phyloP scores from a whole-genome alignment of 805 yeast genomes.

The Spathaspora sp. region DNA sequence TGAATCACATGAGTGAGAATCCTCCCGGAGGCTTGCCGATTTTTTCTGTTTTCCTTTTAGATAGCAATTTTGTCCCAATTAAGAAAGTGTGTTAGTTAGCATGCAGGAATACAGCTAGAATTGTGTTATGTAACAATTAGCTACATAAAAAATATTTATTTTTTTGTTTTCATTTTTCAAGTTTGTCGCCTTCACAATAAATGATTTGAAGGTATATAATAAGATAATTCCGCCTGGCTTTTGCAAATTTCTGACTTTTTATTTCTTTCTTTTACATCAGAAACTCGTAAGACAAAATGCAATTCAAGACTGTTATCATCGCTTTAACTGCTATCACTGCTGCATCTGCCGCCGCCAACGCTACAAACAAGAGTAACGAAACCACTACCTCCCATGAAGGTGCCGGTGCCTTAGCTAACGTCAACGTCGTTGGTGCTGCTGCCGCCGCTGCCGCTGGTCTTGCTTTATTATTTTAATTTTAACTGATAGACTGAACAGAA shows the following conservation, averaged over 20 bases:
- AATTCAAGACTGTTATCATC: constrained; percentile 33
- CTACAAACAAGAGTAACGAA: constrained; percentile 18
- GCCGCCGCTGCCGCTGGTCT: constrained; percentile 30
- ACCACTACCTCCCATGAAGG: constrained; percentile 14
- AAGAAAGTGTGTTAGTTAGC: neutral
- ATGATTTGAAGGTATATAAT: neutral
- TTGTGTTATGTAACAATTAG: neutral
- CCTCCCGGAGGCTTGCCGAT: neutral
- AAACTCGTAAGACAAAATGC: constrained; percentile 23
- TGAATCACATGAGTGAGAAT: neutral
- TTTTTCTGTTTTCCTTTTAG: neutral
- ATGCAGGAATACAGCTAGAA: neutral
- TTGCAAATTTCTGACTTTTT: neutral
- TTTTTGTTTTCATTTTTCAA: neutral
- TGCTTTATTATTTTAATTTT: constrained; percentile 36
- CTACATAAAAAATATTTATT: neutral
- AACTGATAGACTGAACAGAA: neutral
- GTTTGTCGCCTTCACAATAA: neutral
- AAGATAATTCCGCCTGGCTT: neutral
- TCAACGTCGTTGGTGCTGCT: constrained; percentile 13
- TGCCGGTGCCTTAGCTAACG: constrained; percentile 20
- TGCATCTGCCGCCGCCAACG: constrained; percentile 33
- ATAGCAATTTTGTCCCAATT: neutral
- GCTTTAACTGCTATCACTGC: constrained; percentile 39
- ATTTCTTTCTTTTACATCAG: constrained; percentile 1